These are phyloP conservation scores for Solanum verrucosum DNA, from an alignment of 257 asterid genomes.

Conservation along the genomic window DNA sequence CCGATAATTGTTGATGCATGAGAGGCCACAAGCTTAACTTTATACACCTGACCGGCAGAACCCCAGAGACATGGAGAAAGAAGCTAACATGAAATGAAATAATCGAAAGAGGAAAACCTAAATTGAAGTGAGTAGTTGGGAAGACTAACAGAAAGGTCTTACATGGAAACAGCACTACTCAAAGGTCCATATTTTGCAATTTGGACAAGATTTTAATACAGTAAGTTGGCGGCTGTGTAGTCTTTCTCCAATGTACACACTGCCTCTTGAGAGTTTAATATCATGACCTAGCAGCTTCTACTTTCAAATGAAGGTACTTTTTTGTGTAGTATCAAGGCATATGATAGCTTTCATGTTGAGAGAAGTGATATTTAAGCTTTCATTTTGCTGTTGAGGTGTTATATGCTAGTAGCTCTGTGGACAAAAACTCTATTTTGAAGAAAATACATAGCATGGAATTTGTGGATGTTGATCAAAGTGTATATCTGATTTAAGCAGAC, in stretches of 20 bases:
- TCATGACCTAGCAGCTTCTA: background rate
- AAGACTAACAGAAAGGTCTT: background rate
- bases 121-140: background rate
- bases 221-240: background rate
- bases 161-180: background rate
- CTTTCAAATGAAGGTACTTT: background rate
- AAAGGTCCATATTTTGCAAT: background rate
- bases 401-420: background rate
- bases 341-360: background rate
- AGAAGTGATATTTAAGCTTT: background rate
- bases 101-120: background rate
- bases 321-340: background rate
- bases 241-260: background rate
- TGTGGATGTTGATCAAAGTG: background rate
- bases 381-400: background rate
- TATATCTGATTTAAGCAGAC: background rate
- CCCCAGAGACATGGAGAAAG: background rate
- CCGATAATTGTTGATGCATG: background rate
- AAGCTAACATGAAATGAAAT: background rate
- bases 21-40: background rate
- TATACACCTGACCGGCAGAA: background rate
- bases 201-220: background rate
- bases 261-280: background rate
- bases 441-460: background rate
- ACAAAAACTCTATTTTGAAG: background rate